Base-by-base conservation (phyloP, 1,139 yeast genomes). In the Scheffersomyces titani region DNA sequence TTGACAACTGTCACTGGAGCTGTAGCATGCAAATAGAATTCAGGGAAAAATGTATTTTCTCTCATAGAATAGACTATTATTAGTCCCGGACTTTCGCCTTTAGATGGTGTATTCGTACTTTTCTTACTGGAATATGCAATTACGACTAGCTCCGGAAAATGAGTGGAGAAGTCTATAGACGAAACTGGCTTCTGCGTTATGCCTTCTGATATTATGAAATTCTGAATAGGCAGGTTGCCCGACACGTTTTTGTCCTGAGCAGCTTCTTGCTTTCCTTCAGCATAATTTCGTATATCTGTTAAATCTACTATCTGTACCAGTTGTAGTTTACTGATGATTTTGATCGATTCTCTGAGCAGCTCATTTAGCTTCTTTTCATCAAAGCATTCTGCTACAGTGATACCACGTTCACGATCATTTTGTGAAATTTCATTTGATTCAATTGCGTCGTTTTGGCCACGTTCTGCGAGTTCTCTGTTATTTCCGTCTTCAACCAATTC, bases 1-100 rank as follows among this genome's bases (percentile, higher is more conserved):
- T 64, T 65, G n/a, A 86, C 71, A 45, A 74, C 74, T 6, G 85
- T 75, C 11, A 84, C 80, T 0, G 86, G 73, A 1, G 80, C 65
- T 5, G 73, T 58, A 56, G 75, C 66, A 19, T 75, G 72, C 52
- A 87, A 76, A 48, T 78, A 76, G 64, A 73, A 80, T 61, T 86
- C 90, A 0, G 89, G 87, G 44, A 70, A 62, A 5, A 65, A 22
- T 9, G 49, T 46, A 20, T 21, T 21, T 24, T 20, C 16, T 9
- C 20, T 30, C 18, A 50, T 21, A 1, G 24, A 36, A 18, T 40
- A 36, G 47, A 19, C 21, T 6, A 30, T 50, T 4, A 19, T 13
- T 13, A 50, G 46, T 1, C 50, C 19, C 22, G 22, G 51, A 11
- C 22, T 47, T 18, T 46, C 49, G 18, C 20, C 36, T n/a, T 19